Evolutionary conservation across 345 rosid genomes (phyloP).

Genomic region (Pistacia vera): DNA sequence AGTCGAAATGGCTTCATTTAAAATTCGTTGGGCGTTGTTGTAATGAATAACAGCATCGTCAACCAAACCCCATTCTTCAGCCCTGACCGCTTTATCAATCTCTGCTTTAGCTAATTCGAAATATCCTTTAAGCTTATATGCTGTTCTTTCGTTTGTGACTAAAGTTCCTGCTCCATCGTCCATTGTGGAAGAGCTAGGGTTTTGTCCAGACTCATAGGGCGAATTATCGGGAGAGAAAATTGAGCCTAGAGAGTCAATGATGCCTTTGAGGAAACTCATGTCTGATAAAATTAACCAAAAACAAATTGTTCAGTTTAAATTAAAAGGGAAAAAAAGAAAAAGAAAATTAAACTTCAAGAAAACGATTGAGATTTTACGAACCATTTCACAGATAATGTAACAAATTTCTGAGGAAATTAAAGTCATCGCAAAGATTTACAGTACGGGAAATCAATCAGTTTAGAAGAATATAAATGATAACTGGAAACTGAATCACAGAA

Average conservation of each 20-base stretch:
- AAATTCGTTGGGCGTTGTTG: constrained; percentile 72
- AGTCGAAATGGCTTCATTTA: constrained; percentile 68
- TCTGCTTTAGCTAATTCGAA: constrained; percentile 82
- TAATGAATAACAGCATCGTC: constrained; percentile 83
- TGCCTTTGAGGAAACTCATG: constrained; percentile 66
- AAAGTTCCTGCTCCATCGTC: constrained; percentile 43
- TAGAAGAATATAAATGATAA: neutral
- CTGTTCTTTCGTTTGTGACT: constrained; percentile 71
- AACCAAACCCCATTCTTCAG: constrained; percentile 91
- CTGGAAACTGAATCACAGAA: neutral
- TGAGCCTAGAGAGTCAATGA: constrained; percentile 68
- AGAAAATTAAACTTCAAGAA: neutral
- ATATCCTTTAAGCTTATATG: constrained; percentile 91
- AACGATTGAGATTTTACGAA: neutral
- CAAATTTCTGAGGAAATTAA: neutral
- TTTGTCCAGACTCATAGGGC: constrained; percentile 28
- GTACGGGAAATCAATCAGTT: too few species aligned
- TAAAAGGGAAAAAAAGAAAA: neutral
- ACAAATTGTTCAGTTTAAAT: neutral
- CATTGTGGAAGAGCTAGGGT: constrained; percentile 47
- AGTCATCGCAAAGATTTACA: constrained; percentile 1
- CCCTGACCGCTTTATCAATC: constrained; percentile 77
- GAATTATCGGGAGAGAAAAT: constrained; percentile 38
- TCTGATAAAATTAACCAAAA: constrained; percentile 6
- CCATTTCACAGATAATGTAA: neutral